Percentiles rank a stretch among this genome's conserved stretches.
phyloP scores from a whole-genome alignment of 805 yeast species.

The Naumovozyma baii region DNA sequence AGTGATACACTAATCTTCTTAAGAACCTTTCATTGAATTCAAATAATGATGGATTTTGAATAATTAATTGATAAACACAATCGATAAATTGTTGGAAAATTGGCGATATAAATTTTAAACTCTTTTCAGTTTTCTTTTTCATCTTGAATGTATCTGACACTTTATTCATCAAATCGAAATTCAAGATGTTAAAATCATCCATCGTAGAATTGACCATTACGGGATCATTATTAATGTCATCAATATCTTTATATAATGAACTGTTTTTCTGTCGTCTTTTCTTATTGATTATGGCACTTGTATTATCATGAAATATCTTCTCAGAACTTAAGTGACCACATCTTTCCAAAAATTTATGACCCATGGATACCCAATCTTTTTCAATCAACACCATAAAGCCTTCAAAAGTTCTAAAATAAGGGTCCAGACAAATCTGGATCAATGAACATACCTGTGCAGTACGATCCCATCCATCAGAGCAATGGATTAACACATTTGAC shows the following conservation, averaged over 20 bases:
- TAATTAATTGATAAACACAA: conserved; percentile 67
- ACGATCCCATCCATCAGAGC: conserved; percentile 98
- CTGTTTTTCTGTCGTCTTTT: background rate
- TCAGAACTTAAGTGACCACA: conserved; percentile 63
- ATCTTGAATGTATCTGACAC: conserved; percentile 4
- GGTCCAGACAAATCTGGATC: conserved; percentile 81
- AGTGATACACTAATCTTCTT: conserved; percentile 74
- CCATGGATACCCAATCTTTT: conserved; percentile 93
- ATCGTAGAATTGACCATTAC: background rate
- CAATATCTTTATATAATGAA: background rate
- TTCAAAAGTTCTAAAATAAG: conserved; percentile 75
- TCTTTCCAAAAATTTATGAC: conserved; percentile 80
- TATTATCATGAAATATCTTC: conserved; percentile 37
- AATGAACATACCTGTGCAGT: conserved; percentile 83
- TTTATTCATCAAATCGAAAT: conserved; percentile 2
- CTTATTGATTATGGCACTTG: conserved; percentile 3
- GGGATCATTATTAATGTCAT: conserved; percentile 1
- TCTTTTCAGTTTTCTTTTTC: conserved; percentile 31
- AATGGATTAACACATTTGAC: conserved; percentile 79
- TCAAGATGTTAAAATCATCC: background rate
- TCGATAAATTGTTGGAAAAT: conserved; percentile 91
- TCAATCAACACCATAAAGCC: conserved; percentile 83
- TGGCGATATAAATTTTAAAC: conserved; percentile 65
- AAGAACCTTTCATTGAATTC: conserved; percentile 86
- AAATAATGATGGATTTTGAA: conserved; percentile 63